Evolutionary conservation across 2,329 filamentous ascomycete genomes (phyloP).

Genomic region (Botrytis elliptica): DNA sequence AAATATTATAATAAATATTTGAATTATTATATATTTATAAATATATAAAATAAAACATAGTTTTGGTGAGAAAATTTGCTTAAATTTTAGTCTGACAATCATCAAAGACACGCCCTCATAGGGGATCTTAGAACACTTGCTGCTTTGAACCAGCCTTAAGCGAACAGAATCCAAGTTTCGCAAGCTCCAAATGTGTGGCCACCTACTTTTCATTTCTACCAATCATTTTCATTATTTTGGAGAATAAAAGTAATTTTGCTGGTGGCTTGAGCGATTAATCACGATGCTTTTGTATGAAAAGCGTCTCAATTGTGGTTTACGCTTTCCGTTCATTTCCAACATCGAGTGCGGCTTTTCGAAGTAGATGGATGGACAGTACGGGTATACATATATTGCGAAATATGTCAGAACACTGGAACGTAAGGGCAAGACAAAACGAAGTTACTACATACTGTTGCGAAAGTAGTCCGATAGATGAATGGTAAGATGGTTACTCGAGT

Average conservation of each 20-base stretch:
- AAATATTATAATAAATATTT: too few relatives aligned
- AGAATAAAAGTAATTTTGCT: background rate
- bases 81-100: too few relatives aligned
- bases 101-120: too few relatives aligned
- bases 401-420: background rate
- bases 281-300: background rate
- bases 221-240: background rate
- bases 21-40: too few relatives aligned
- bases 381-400: background rate
- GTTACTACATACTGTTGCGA: background rate
- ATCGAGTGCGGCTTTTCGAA: background rate
- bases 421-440: background rate
- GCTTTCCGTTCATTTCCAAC: background rate
- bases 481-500: background rate
- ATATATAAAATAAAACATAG: too few relatives aligned
- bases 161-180: slow-evolving; percentile 10
- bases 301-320: background rate
- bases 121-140: slow-evolving; percentile 35
- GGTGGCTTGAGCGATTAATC: slow-evolving; percentile 2
- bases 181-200: background rate
- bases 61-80: too few relatives aligned
- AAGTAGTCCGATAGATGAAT: slow-evolving; percentile 15
- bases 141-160: slow-evolving; percentile 29
- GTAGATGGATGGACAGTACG: background rate
- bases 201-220: background rate